These are phyloP conservation scores for Ceratocystiopsis sp. DNA, from an alignment of 2,329 filamentous ascomycete species.

Conservation along the genomic window DNA sequence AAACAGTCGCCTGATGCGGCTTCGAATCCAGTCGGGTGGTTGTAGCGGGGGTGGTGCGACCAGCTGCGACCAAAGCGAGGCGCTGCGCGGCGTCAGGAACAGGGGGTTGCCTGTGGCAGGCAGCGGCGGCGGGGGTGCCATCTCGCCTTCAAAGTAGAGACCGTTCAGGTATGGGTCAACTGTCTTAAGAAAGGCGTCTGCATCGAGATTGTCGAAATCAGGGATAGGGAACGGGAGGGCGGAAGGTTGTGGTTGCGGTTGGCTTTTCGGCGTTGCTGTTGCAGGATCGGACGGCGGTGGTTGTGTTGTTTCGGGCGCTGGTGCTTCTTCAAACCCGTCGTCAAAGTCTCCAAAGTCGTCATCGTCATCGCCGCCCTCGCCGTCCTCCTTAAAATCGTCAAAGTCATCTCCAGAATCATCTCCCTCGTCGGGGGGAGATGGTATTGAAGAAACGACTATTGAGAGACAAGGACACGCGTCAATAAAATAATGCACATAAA, in stretches of 20 bases:
- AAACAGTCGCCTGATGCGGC: constrained; percentile 84
- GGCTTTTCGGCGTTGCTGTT: background rate
- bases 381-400: constrained; percentile 46
- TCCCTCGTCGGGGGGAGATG: constrained; percentile 13
- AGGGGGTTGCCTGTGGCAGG: constrained; percentile 34
- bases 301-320: constrained; percentile 7
- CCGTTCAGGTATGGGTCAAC: constrained; percentile 49
- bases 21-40: constrained; percentile 94
- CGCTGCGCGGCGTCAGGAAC: constrained; percentile 71
- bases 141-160: constrained; percentile 43
- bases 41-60: constrained; percentile 88
- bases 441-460: constrained; percentile 19
- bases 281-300: constrained; percentile 8
- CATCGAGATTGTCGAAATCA: constrained; percentile 45
- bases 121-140: constrained; percentile 29
- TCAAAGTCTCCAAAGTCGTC: constrained; percentile 55
- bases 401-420: constrained; percentile 43
- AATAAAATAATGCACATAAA: constrained; percentile 13
- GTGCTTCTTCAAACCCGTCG: constrained; percentile 48
- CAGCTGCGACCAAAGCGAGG: constrained; percentile 90
- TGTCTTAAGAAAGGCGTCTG: constrained; percentile 41
- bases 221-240: constrained; percentile 32
- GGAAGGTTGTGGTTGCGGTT: constrained; percentile 13
- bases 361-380: constrained; percentile 29
- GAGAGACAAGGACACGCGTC: constrained; percentile 15